Evolutionary conservation across 495 filamentous ascomycete genomes (phyloP), one percentile per base, ranked within the genome.

Genomic region (Podospora sp.): DNA sequence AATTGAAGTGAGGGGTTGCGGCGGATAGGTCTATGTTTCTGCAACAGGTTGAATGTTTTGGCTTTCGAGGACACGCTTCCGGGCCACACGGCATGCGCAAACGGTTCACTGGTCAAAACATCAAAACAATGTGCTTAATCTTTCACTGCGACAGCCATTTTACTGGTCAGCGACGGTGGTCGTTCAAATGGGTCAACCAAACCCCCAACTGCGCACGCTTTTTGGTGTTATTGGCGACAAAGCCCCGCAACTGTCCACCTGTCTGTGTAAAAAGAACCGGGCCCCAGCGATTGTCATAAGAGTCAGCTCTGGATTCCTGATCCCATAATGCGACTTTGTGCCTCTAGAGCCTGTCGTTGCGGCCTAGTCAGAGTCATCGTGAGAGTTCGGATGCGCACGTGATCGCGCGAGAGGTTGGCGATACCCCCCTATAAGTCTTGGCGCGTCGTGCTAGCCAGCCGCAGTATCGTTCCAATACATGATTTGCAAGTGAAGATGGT

Each of bases 101-200:
- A 33, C 40, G 25, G 22, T 60, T 40, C 62, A 53, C 58, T 50
- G 58, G 62, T 56, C 73, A 70, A 72, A 73, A 73, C 71, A 75
- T 72, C 73, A 73, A 69, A 75, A 75, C 73, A 75, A 49, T 59
- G 60, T 68, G 71, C 71, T 71, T 69, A 63, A 68, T 68, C 50
- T 62, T 63, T 20, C 16, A 33, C 29, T 69, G 69, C 67, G 69
- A 68, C 24, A 6, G 62, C 56, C 24, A 55, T 70, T 66, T 70
- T 16, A 75, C 71, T 73, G 73, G 73, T 68, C 62, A 53, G 63
- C 52, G 60, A 35, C 20, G 57, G 57, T 27, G 66, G 69, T 63
- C 62, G 60, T 55, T 50, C 46, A 55, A 66, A 69, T 46, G 52
- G 69, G 67, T 50, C 66, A 22, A 33, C 27, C 62, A 51, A 50